Evolutionary conservation across 1,139 yeast species (phyloP).

Genomic region (Pichia sp.): DNA sequence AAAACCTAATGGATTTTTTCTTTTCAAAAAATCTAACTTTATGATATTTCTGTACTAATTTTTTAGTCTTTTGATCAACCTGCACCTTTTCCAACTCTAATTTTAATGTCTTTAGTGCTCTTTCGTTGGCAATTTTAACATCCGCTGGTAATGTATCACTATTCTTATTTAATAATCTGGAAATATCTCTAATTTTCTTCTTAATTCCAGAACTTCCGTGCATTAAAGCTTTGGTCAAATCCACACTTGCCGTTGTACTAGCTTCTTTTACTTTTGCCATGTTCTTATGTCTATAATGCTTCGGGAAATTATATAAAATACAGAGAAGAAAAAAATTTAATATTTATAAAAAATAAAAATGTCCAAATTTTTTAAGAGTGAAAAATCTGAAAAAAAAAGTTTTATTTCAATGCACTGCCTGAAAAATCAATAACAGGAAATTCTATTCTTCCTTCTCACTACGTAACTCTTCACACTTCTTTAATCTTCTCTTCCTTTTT

Average conservation of each 20-base stretch:
- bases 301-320: background rate
- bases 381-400: background rate
- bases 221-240: conserved; percentile 25
- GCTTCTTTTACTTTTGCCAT: conserved; percentile 11
- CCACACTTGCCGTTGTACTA: conserved; percentile 18
- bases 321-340: background rate
- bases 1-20: conserved; percentile 75
- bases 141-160: conserved; percentile 57
- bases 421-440: too few relatives aligned
- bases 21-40: conserved; percentile 90
- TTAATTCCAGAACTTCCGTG: conserved; percentile 46
- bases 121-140: conserved; percentile 72
- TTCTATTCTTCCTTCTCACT: too few relatives aligned
- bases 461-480: background rate
- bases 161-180: conserved; percentile 57
- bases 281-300: background rate
- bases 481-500: background rate
- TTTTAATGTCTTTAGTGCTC: conserved; percentile 71
- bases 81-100: conserved; percentile 58
- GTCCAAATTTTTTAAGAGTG: background rate
- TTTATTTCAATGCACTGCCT: conserved; percentile 3
- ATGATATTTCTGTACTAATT: conserved; percentile 73
- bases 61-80: conserved; percentile 44
- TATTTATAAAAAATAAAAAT: background rate
- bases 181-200: conserved; percentile 82